phyloP scores from a whole-genome alignment of 345 rosid species.

The Eucalyptus polyanthemos region DNA sequence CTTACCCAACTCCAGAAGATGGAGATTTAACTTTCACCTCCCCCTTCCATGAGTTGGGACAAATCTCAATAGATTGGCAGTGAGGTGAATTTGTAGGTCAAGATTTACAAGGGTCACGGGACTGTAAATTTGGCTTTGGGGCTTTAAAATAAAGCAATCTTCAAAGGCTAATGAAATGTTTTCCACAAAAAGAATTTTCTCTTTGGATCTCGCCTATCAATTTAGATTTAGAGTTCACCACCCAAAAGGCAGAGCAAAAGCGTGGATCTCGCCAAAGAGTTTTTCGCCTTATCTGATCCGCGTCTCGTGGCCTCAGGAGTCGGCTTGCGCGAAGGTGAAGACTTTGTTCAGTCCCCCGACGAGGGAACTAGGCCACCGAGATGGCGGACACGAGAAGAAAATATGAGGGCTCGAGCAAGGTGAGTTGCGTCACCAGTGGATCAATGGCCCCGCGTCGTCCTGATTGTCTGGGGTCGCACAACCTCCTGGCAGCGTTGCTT shows the following conservation, averaged over 20 bases:
- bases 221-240: background rate
- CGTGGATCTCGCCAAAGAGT: accelerated
- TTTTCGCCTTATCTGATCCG: background rate
- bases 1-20: accelerated
- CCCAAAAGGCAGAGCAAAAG: background rate
- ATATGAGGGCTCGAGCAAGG: background rate
- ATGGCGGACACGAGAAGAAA: background rate
- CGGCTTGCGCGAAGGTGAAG: background rate
- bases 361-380: background rate
- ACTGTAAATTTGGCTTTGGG: background rate
- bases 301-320: no score
- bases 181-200: no score
- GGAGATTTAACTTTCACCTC: accelerated
- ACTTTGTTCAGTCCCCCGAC: background rate
- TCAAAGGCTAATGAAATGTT: background rate
- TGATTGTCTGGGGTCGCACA: background rate
- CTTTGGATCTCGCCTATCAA: background rate
- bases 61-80: no score
- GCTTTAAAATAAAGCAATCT: background rate
- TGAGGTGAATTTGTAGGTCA: accelerated
- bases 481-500: background rate
- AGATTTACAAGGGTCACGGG: background rate
- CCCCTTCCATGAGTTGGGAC: accelerated
- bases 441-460: background rate
- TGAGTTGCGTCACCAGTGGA: background rate